Evolutionary conservation across 192 early-diverging fungal species (phyloP).

Genomic region (Coemansia reversa): DNA sequence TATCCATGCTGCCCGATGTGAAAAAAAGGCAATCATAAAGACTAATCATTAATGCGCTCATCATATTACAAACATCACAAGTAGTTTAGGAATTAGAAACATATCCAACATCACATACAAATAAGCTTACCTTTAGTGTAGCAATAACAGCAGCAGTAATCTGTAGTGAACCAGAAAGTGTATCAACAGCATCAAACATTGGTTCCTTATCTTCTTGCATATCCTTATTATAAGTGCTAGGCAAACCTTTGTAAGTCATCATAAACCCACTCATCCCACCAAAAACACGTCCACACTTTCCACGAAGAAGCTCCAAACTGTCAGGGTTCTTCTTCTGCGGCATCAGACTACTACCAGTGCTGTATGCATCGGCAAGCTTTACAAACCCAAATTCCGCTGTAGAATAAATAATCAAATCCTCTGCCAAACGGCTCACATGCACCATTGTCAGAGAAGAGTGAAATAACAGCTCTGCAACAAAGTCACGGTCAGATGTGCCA

Average conservation of each 20-base stretch:
- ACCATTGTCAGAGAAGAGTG: constrained; percentile 90
- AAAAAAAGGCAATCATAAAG: constrained; percentile 48
- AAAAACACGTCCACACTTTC: constrained; percentile 96
- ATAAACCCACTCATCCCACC: constrained; percentile 94
- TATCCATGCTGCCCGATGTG: constrained; percentile 40
- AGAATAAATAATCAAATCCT: constrained; percentile 96
- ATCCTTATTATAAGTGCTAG: constrained; percentile 99
- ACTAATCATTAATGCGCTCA: constrained; percentile 49
- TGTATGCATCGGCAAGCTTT: constrained; percentile 93
- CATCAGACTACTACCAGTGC: constrained; percentile 97
- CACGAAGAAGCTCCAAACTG: constrained; percentile 90
- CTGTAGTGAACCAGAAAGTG: constrained; percentile 83
- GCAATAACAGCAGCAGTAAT: constrained; percentile 89
- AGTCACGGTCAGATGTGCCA: constrained; percentile 94
- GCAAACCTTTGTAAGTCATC: constrained; percentile 97
- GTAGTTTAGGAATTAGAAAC: too few species aligned
- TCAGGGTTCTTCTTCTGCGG: constrained; percentile 99
- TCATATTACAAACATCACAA: constrained; percentile 19
- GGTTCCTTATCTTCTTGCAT: constrained; percentile 99
- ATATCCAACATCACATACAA: neutral
- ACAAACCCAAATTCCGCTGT: constrained; percentile 94
- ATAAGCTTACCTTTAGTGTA: constrained; percentile 69
- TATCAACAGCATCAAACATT: constrained; percentile 94
- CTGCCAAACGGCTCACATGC: constrained; percentile 85
- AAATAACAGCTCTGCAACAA: constrained; percentile 96